phyloP scores from a whole-genome alignment of 2,329 filamentous ascomycete species.

The Colletotrichum phormii region DNA sequence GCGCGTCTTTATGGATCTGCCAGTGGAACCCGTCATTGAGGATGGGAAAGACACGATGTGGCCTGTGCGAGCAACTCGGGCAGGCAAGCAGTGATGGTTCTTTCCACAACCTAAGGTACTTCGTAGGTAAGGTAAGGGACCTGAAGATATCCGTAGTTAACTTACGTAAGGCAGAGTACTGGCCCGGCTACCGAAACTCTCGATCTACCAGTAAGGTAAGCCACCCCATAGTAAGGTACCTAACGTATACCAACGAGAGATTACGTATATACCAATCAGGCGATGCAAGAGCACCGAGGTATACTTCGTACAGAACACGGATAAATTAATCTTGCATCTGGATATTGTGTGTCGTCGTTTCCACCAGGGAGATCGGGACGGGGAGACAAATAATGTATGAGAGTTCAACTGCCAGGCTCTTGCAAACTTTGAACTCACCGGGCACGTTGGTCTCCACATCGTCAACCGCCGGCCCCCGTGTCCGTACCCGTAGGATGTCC shows the following conservation, averaged over 20 bases:
- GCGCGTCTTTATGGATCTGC: neutral
- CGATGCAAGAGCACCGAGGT: neutral
- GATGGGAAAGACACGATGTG: neutral
- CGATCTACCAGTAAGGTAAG: neutral
- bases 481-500: slow-evolving; percentile 21
- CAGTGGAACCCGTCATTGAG: neutral
- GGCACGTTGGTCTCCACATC: slow-evolving; percentile 23
- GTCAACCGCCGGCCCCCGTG: slow-evolving; percentile 25
- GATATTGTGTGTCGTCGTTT: neutral
- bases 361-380: neutral
- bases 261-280: neutral
- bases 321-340: neutral
- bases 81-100: neutral
- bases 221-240: too few species aligned
- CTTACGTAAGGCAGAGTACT: neutral
- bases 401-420: slow-evolving; percentile 26
- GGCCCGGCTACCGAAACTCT: neutral
- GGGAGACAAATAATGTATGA: neutral
- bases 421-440: slow-evolving; percentile 21
- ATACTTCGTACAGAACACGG: too few species aligned
- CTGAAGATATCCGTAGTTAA: neutral
- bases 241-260: too few species aligned
- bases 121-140: too few species aligned
- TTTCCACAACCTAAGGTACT: neutral
- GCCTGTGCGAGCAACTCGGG: neutral